Percentiles rank a stretch among this genome's conserved stretches.
Evolutionary conservation across 1,284 basidiomycete species (phyloP).

Genomic region (Violaceomyces palustris): DNA sequence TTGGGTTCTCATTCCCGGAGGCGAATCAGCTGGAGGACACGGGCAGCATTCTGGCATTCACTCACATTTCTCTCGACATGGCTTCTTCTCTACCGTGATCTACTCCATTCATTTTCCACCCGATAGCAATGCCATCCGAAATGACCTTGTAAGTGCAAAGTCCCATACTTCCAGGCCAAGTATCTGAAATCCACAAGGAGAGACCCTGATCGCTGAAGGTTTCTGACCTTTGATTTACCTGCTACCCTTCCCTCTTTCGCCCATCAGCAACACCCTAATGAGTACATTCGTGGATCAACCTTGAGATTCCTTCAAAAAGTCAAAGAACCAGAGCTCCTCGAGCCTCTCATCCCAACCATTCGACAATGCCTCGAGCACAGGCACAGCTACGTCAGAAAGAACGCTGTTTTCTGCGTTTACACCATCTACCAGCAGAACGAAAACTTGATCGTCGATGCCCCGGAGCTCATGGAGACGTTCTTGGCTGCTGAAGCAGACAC

Average conservation of each 20-base stretch:
- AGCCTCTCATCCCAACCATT: conserved; percentile 89
- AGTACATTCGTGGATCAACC: conserved; percentile 96
- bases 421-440: conserved; percentile 80
- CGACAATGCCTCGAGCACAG: conserved; percentile 93
- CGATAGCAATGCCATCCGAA: conserved; percentile 85
- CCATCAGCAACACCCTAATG: conserved; percentile 91
- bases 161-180: no score
- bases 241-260: not conserved
- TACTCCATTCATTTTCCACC: no score
- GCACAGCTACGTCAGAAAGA: conserved; percentile 97
- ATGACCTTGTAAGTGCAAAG: no score
- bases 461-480: conserved; percentile 94
- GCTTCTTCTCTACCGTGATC: no score
- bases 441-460: conserved; percentile 90
- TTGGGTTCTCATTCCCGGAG: no score
- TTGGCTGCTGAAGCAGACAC: conserved; percentile 83
- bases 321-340: conserved; percentile 87
- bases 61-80: no score
- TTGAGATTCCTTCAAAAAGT: conserved; percentile 95
- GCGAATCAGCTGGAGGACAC: no score
- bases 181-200: no score
- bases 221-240: no score
- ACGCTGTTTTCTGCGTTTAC: conserved; percentile 93
- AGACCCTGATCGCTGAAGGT: no score
- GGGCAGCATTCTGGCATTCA: no score